Evolutionary conservation across 2,329 filamentous ascomycete species (phyloP).

Genomic region (Alternaria brassicicola): DNA sequence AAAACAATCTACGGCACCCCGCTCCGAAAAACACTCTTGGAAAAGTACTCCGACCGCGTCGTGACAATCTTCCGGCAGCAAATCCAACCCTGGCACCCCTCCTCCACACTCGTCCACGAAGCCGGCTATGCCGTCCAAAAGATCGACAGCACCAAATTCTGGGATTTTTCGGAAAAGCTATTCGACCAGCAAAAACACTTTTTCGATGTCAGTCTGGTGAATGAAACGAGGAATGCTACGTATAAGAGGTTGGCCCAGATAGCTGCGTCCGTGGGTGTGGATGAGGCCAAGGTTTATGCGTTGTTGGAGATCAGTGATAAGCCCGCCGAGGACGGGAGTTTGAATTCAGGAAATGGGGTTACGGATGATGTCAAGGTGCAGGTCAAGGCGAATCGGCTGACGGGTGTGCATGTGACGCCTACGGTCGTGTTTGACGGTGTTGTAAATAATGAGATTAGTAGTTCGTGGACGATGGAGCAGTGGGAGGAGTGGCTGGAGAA

Average conservation of each 20-base stretch:
- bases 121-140: constrained; percentile 80
- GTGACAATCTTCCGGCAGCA: constrained; percentile 88
- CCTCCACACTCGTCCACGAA: constrained; percentile 73
- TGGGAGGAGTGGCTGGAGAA: constrained; percentile 84
- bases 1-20: constrained; percentile 69
- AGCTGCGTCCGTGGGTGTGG: constrained; percentile 71
- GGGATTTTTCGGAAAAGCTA: constrained; percentile 74
- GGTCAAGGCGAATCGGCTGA: constrained; percentile 77
- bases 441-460: constrained; percentile 78
- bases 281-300: constrained; percentile 71
- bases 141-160: constrained; percentile 74
- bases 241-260: constrained; percentile 80
- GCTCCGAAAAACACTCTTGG: constrained; percentile 69
- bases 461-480: constrained; percentile 76
- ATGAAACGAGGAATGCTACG: constrained; percentile 82
- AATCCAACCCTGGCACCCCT: constrained; percentile 94
- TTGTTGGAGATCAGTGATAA: constrained; percentile 73
- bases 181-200: constrained; percentile 74
- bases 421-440: constrained; percentile 89
- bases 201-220: constrained; percentile 84
- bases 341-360: constrained; percentile 81
- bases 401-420: constrained; percentile 88
- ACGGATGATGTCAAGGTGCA: constrained; percentile 85
- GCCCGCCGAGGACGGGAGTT: constrained; percentile 67
- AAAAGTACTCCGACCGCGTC: constrained; percentile 66